Percentiles rank a stretch among this genome's conserved stretches.
These are phyloP conservation scores for Fusarium nisikadoi DNA, from an alignment of 2,329 filamentous ascomycete species.

Conservation along the genomic window DNA sequence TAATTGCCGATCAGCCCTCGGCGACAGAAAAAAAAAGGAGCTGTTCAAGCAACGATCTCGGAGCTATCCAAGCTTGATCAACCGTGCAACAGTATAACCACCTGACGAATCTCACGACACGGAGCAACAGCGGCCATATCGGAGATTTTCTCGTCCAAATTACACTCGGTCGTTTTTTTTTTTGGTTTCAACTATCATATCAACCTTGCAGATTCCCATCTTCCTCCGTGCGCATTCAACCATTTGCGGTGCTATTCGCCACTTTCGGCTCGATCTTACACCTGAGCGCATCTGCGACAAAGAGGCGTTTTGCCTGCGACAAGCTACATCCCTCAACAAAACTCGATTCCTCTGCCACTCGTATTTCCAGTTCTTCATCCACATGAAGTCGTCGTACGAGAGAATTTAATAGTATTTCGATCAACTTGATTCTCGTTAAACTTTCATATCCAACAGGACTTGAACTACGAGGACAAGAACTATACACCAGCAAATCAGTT, in stretches of 20 bases:
- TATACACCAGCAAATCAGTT: conserved; percentile 2
- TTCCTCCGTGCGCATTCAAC: not conserved
- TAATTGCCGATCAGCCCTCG: conserved; percentile 13
- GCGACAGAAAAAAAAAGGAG: conserved; percentile 9
- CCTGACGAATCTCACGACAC: conserved; percentile 43
- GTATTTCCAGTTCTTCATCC: conserved; percentile 3
- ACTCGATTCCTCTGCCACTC: conserved; percentile 18
- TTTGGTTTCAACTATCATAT: not conserved
- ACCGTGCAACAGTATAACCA: conserved; percentile 31
- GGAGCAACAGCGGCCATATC: conserved; percentile 27
- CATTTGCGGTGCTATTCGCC: conserved; percentile 26
- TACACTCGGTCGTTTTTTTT: not conserved
- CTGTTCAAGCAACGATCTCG: conserved; percentile 31
- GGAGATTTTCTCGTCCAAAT: conserved; percentile 35
- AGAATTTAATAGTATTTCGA: conserved; percentile 24
- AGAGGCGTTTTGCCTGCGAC: conserved; percentile 43
- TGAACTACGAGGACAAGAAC: conserved; percentile 5
- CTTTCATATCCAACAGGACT: not conserved
- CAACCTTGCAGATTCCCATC: conserved; percentile 14
- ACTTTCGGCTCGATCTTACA: conserved; percentile 24
- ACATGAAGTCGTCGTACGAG: conserved; percentile 45
- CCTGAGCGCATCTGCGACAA: conserved; percentile 45
- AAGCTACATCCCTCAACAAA: conserved; percentile 38
- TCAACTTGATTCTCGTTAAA: conserved; percentile 11
- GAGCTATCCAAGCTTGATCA: conserved; percentile 42